These are phyloP conservation scores for Stylonectria norvegica DNA, from an alignment of 2,329 filamentous ascomycete species.

Conservation along the genomic window DNA sequence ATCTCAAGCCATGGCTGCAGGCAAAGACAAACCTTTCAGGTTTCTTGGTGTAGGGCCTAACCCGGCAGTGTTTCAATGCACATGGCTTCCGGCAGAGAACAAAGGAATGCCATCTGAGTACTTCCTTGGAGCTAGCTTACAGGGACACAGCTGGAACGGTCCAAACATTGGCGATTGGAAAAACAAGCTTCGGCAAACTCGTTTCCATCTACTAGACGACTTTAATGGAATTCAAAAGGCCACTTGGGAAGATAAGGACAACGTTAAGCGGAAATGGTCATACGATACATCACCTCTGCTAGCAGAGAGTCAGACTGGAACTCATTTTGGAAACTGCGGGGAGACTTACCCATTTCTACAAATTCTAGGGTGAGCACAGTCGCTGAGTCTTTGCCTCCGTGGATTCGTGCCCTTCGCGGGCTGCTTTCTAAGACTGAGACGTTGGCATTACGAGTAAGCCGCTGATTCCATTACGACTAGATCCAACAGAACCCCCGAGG, in stretches of 20 bases:
- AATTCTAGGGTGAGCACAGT: too few species aligned
- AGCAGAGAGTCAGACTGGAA: not conserved
- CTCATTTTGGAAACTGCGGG: not conserved
- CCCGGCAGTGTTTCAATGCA: not conserved
- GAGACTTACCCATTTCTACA: not conserved
- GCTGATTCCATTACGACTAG: too few species aligned
- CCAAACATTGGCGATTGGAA: not conserved
- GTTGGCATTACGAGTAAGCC: too few species aligned
- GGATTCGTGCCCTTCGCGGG: too few species aligned
- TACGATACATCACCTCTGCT: not conserved
- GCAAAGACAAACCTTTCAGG: not conserved
- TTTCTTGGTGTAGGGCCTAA: not conserved
- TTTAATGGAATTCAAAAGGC: not conserved
- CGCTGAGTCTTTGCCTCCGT: too few species aligned
- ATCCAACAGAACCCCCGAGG: too few species aligned
- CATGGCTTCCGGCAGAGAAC: not conserved
- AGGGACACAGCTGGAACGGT: too few species aligned
- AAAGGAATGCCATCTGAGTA: too few species aligned
- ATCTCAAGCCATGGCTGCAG: not conserved
- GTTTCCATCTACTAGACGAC: not conserved
- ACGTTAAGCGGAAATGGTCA: not conserved
- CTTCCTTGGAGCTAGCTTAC: too few species aligned
- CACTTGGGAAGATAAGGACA: not conserved
- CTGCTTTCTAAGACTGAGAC: too few species aligned
- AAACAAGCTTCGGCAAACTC: not conserved